phyloP scores from a whole-genome alignment of 441 rosid genomes.

The Adansonia grandidieri region DNA sequence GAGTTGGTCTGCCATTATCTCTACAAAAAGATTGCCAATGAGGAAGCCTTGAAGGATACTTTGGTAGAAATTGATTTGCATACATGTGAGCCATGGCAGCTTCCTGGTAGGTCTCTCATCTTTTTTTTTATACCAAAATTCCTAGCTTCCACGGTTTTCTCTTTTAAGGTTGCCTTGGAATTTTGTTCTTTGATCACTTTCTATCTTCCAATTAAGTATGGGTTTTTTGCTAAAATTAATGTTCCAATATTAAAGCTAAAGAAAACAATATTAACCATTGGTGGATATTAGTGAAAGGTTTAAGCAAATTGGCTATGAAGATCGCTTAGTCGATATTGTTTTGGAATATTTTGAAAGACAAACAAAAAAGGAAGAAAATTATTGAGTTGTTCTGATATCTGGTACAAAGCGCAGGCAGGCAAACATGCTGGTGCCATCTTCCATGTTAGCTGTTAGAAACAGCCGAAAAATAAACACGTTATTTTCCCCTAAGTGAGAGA shows the following conservation, averaged over 20 bases:
- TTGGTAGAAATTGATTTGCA: constrained; percentile 91
- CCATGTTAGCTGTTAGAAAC: constrained; percentile 9
- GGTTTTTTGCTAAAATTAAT: background rate
- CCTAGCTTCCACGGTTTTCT: background rate
- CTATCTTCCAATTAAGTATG: background rate
- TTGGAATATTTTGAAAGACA: background rate
- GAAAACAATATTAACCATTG: constrained; percentile 1
- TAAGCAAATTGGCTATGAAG: background rate
- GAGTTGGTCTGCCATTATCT: constrained; percentile 96
- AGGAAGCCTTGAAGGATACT: constrained; percentile 69
- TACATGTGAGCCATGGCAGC: constrained; percentile 99
- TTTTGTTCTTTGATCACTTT: background rate
- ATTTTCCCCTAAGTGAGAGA: background rate
- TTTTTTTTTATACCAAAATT: background rate
- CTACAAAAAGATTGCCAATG: constrained; percentile 73
- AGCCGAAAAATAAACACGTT: constrained; percentile 4
- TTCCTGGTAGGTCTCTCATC: constrained; percentile 66
- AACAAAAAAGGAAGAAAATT: background rate
- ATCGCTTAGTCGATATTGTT: background rate
- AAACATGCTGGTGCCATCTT: constrained; percentile 13
- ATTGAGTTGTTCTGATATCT: constrained; percentile 9
- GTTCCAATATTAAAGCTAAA: background rate
- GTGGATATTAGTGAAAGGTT: background rate
- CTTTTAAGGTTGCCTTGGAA: background rate
- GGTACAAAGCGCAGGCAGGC: constrained; percentile 15